Evolutionary conservation across 2,329 filamentous ascomycete species (phyloP), one percentile per base, ranked within the genome.

Genomic region (Colletotrichum simmondsii): DNA sequence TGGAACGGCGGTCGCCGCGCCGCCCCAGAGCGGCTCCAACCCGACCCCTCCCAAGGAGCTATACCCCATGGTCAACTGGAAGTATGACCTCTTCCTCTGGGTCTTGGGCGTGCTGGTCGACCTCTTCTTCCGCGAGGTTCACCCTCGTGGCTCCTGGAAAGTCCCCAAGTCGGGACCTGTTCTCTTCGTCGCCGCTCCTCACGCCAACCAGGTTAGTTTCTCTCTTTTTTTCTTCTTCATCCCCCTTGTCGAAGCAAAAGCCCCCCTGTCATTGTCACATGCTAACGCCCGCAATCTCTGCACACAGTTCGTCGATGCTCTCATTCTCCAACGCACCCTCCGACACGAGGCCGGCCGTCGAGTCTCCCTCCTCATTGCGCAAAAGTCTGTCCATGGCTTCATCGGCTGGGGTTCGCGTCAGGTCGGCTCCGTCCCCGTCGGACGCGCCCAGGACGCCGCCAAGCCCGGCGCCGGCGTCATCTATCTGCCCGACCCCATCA

Each of bases 91-190:
- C 72, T 93, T 95, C 79, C 87, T 95, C 37, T 95, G 93, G 88
- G 88, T 88, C 61, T 93, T 95, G 80, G 93, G 92, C 54, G 90
- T 98, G 75, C 88, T 98, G 65, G 92, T 97, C 76, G 97, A 99
- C 83, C 91, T 98, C 77, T 99, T 99, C 90, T 99, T 99, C 87
- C 93, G 97, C 77, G 97, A 99, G 84, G 95, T 99, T 19, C 95
- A 98, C 81, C 97, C 97, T 14, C 91, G 97, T 76, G 95, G 95
- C 77, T 94, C 95, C 75, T 99, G 97, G 95, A 96, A 95, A 83
- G 94, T 99, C 57, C 97, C 97, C 57, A 92, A 93, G 78, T 90
- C 91, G 75, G 97, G 95, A 0, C 95, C 97, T 1, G 91, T 99
- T 75, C 94, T 99, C 72, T 97, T 99, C 79, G 97, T 99, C 77